A percentile compares a stretch with the other conserved stretches of the same genome.
Evolutionary conservation across 2,329 filamentous ascomycete genomes (phyloP).

Genomic region (Pseudogymnoascus sp.): DNA sequence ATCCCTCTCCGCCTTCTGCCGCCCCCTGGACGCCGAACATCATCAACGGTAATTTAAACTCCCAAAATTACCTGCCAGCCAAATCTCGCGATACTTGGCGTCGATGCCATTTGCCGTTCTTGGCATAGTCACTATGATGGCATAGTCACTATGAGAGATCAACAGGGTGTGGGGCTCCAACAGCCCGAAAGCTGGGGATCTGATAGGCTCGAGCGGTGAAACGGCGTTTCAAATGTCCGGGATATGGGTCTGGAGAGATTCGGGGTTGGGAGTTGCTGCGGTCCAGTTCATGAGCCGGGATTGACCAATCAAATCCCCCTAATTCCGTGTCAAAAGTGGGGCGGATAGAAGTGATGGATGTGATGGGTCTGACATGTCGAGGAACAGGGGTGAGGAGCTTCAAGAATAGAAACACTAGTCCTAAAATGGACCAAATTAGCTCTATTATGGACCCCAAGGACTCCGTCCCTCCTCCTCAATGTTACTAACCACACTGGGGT

Average conservation of each 20-base stretch:
- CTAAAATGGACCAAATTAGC: not conserved
- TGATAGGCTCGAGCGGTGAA: not conserved
- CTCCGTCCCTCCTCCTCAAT: not conserved
- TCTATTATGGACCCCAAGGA: not conserved
- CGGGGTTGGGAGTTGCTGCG: not conserved
- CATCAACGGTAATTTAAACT: not conserved
- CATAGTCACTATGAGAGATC: not conserved
- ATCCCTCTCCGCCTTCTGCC: not conserved
- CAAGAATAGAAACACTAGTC: not conserved
- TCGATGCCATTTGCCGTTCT: not conserved
- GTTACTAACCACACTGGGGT: not conserved
- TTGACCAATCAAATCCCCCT: not conserved
- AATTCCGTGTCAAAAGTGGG: not conserved
- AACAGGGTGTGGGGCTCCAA: not conserved
- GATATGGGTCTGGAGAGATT: not conserved
- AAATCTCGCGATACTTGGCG: not conserved
- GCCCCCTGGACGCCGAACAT: not conserved
- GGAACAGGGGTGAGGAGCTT: not conserved
- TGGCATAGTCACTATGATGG: not conserved
- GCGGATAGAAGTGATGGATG: not conserved
- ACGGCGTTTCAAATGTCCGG: constrained; percentile 4
- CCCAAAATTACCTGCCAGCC: not conserved
- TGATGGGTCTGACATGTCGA: not conserved
- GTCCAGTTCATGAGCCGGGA: not conserved
- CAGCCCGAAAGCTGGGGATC: not conserved